Conservation (phyloP, 176 grass and related monocot genomes). For the Rhynchospora breviuscula region DNA sequence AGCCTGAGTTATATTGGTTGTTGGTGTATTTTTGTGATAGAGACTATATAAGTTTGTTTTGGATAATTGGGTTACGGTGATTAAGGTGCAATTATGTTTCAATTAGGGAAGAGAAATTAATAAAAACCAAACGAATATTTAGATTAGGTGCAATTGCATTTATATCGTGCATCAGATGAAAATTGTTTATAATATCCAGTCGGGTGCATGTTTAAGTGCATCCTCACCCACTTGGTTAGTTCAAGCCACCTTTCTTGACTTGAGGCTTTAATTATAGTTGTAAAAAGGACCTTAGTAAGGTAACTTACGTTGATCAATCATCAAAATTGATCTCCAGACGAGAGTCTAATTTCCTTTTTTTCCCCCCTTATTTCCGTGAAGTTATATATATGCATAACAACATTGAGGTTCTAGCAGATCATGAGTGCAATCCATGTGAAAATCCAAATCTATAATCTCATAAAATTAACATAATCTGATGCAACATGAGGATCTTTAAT, state of each 20-base stretch:
- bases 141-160: conserved; percentile 11
- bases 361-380: neutral
- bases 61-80: conserved; percentile 1
- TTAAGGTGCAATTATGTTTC: conserved; percentile 17
- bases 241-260: conserved; percentile 20
- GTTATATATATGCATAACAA: neutral
- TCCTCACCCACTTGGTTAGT: conserved; percentile 18
- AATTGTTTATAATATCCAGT: conserved; percentile 19
- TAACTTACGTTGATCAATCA: neutral
- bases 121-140: neutral
- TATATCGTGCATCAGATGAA: neutral
- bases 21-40: neutral
- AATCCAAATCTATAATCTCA: too few relatives aligned
- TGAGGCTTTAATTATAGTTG: neutral
- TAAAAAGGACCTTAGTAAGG: neutral
- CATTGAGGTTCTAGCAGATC: neutral
- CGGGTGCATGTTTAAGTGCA: conserved; percentile 20
- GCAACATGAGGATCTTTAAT: neutral
- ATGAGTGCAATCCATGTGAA: neutral
- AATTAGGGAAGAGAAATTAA: neutral
- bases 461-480: neutral
- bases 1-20: neutral
- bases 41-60: neutral
- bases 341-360: neutral
- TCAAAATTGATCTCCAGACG: neutral